These are phyloP conservation scores for Fomes fomentarius DNA, from an alignment of 1,284 basidiomycete genomes.

Conservation along the genomic window DNA sequence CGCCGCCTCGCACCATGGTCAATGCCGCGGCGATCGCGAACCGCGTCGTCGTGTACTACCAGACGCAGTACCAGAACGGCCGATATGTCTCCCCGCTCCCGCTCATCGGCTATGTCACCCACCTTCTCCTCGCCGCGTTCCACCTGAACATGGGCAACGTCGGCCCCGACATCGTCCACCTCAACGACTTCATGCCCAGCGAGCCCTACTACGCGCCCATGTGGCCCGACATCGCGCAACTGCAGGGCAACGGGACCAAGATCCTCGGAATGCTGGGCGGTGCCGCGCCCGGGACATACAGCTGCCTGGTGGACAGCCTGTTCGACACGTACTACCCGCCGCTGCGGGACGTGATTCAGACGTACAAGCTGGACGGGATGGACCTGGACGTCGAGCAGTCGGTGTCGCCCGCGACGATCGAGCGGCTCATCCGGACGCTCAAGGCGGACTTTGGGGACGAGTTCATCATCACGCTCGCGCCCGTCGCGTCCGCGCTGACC, in stretches of 20 bases:
- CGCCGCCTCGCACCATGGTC: constrained; percentile 12
- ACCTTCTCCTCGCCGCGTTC: constrained; percentile 16
- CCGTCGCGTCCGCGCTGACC: constrained; percentile 17
- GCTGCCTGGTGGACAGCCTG: constrained; percentile 8
- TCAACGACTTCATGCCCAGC: constrained; percentile 8
- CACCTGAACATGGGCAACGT: constrained; percentile 15
- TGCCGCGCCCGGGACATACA: constrained; percentile 14
- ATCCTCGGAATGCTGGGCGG: constrained; percentile 15
- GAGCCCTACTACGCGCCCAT: constrained; percentile 11
- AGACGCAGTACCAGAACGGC: constrained; percentile 14
- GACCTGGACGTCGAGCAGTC: constrained; percentile 17
- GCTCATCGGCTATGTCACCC: constrained; percentile 17
- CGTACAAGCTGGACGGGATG: constrained; percentile 13
- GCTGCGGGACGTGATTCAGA: constrained; percentile 9
- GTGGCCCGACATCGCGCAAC: constrained; percentile 13
- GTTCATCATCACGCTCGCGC: constrained; percentile 17
- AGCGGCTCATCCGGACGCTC: constrained; percentile 8
- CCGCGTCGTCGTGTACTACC: constrained; percentile 18
- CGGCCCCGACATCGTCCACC: constrained; percentile 16
- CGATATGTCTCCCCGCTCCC: constrained; percentile 12
- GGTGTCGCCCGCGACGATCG: constrained; percentile 10
- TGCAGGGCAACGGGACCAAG: constrained; percentile 17
- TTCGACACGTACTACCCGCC: constrained; percentile 16
- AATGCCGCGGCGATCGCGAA: constrained; percentile 7
- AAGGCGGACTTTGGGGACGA: constrained; percentile 13